phyloP scores from a whole-genome alignment of 1,284 basidiomycete genomes.

The Trichosporon sp. region DNA sequence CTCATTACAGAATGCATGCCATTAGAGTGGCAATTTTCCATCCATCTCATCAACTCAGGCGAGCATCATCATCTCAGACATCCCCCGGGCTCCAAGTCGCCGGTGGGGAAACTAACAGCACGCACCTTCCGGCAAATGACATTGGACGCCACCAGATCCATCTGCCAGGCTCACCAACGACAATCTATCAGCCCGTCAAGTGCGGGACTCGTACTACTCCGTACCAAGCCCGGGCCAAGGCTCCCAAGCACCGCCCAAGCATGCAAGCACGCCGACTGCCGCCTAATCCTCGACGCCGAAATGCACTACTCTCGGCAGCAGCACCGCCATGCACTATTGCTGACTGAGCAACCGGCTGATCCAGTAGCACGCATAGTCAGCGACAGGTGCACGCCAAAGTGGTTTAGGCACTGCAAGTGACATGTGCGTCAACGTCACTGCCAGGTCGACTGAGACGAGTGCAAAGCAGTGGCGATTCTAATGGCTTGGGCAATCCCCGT shows the following conservation, averaged over 20 bases:
- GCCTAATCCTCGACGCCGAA: too few relatives aligned
- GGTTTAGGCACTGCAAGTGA: conserved; percentile 2
- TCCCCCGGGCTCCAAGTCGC: not conserved
- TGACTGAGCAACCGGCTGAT: too few relatives aligned
- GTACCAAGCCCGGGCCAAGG: not conserved
- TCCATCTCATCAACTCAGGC: too few relatives aligned
- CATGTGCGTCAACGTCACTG: conserved; percentile 7
- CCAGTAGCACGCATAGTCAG: too few relatives aligned
- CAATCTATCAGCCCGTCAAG: not conserved
- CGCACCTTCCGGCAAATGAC: conserved; percentile 6
- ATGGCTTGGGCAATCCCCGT: not conserved
- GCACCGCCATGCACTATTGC: not conserved
- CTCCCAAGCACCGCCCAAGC: too few relatives aligned
- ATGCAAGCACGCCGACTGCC: not conserved
- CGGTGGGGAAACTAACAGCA: not conserved
- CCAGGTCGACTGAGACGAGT: not conserved
- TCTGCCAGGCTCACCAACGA: not conserved
- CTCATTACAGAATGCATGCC: not conserved
- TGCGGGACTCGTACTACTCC: not conserved
- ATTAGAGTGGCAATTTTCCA: not conserved
- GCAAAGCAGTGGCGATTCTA: not conserved
- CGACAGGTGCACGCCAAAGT: not conserved
- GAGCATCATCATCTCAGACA: too few relatives aligned
- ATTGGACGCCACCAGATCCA: conserved; percentile 1
- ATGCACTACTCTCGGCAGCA: too few relatives aligned